Conservation (phyloP, 2,329 filamentous ascomycete species). For the Scytalidium lignicola region DNA sequence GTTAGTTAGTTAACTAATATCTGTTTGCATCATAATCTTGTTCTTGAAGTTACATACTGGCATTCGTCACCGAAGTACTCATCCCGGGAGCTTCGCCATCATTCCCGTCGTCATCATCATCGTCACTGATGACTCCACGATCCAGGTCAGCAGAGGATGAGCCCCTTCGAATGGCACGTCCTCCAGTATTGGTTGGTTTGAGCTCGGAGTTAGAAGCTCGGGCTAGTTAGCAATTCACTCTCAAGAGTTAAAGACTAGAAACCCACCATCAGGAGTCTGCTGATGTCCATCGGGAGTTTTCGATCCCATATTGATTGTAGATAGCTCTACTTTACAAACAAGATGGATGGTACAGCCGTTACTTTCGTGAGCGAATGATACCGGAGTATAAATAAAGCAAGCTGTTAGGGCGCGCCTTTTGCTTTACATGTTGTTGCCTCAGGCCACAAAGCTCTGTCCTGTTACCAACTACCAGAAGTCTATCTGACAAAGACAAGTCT, state of each 20-base stretch:
- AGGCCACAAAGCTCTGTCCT: too few relatives aligned
- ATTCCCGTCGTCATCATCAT: constrained; percentile 14
- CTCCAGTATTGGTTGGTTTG: too few relatives aligned
- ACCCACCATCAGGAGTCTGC: constrained; percentile 17
- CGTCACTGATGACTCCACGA: constrained; percentile 15
- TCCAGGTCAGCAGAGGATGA: constrained; percentile 18
- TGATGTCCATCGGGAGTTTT: constrained; percentile 17
- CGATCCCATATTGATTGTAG: too few relatives aligned
- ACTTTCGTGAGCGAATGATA: too few relatives aligned
- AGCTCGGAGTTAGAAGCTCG: constrained; percentile 11
- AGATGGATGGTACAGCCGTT: too few relatives aligned
- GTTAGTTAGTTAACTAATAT: neutral
- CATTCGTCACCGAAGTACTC: constrained; percentile 4
- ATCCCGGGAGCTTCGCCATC: constrained; percentile 6
- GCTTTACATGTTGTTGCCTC: too few relatives aligned
- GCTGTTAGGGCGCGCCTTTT: too few relatives aligned
- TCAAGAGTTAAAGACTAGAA: neutral
- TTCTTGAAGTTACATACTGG: constrained; percentile 6
- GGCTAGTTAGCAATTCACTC: constrained; percentile 13
- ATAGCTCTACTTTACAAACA: too few relatives aligned
- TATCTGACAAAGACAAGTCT: too few relatives aligned
- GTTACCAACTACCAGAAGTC: too few relatives aligned
- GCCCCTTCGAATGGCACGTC: constrained; percentile 6
- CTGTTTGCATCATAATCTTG: neutral
- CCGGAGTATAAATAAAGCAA: too few relatives aligned